phyloP scores from a whole-genome alignment of 2,329 filamentous ascomycete genomes.

The Trichoderma sp. region DNA sequence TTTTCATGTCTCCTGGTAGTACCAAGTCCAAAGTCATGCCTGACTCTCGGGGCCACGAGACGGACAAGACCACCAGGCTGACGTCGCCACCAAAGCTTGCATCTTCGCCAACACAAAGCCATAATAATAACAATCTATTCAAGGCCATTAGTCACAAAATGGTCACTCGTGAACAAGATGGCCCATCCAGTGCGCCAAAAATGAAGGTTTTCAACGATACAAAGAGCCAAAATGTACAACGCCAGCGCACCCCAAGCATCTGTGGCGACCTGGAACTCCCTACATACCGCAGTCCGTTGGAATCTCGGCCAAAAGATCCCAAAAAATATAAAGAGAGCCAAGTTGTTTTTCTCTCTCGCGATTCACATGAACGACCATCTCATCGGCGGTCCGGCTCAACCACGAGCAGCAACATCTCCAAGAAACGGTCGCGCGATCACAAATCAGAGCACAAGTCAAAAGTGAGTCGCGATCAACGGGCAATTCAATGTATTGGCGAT shows the following conservation, averaged over 20 bases:
- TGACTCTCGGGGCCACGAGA: background rate
- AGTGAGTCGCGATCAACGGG: slow-evolving; percentile 26
- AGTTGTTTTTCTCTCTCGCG: background rate
- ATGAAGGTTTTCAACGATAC: background rate
- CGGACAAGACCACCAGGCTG: background rate
- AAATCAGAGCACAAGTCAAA: background rate
- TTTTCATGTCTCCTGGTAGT: background rate
- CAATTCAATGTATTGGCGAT: slow-evolving; percentile 34
- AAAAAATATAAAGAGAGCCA: background rate
- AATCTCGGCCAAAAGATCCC: background rate
- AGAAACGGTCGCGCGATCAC: slow-evolving; percentile 28
- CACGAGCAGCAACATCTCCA: slow-evolving; percentile 37
- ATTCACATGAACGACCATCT: background rate
- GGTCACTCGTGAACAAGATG: background rate
- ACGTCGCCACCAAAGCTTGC: background rate
- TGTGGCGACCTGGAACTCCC: slow-evolving; percentile 36
- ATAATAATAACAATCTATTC: background rate
- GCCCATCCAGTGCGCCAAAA: background rate
- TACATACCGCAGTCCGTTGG: slow-evolving; percentile 24
- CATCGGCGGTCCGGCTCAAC: slow-evolving; percentile 28
- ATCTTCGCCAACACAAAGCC: background rate
- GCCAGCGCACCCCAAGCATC: slow-evolving; percentile 24
- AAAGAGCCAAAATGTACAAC: background rate
- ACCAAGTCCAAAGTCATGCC: background rate
- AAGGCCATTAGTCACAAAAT: background rate